Base-by-base conservation (phyloP, 768 basidiomycete species). In the Leccinum fibrillosum region DNA sequence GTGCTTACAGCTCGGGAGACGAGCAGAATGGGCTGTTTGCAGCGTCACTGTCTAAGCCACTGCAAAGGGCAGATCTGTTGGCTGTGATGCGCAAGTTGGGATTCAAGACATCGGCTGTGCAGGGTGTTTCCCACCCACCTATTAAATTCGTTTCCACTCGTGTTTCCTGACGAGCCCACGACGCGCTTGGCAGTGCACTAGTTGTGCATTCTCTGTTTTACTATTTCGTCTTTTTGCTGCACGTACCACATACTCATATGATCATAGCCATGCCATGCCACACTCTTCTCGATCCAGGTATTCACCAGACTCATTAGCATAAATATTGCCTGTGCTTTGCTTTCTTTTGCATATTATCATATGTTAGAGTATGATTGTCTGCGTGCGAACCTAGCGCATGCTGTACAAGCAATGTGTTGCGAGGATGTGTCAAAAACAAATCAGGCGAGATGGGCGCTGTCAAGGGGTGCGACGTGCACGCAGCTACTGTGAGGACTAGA, bases 1-100 rank as follows among this genome's bases (percentile, higher is more conserved):
- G 91, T 69, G 92, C 92, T 32, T 94, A 94, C 71, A 88, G 90
- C 62, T 84, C 86, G 10, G 78, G 77, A 17, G 90, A 92, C 59
- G 86, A 86, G 56, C 80, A 77, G 48, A 85, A 80, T 72, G 85
- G 84, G 59, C 73, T 92, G 51, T 94, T 94, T 68, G 80, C 89
- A 12, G 90, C 89, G 2, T 89, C 89, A 42, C 79, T 98, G 45
- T 78, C 90, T 48, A 98, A 98, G 76, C 95, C 95, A 1, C 75
- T 98, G 66, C 88, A 92, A 72, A 94, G 94, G 75, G 83, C 85
- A 23, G 94, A 94, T 70, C 77, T 97, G 32, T 78, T 94, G 75
- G 81, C 79, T 54, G 83, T 82, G 56, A 88, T 97, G 84, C 87
- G 88, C 42, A 86, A 90, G 67, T 81, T 97, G 57, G 94, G 94